Base-by-base conservation (phyloP, 163 green algal genomes). In the Prototheca wickerhamii region DNA sequence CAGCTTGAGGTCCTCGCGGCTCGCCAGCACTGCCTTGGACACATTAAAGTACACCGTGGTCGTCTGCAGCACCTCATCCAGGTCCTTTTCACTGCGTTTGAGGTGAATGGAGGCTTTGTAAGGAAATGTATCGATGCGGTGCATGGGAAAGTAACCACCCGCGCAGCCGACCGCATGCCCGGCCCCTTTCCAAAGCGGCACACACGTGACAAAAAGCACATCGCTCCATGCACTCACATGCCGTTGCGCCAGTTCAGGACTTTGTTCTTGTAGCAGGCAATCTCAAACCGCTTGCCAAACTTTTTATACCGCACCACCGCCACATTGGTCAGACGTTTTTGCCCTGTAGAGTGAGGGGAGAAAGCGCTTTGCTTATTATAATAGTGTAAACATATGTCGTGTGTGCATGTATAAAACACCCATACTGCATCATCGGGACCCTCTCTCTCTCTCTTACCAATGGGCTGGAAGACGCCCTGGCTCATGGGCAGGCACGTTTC, bases 181-280 rank as follows among this genome's bases (percentile, higher is more conserved):
- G n/a, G n/a, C n/a, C n/a, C n/a, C n/a, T n/a, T n/a, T n/a, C n/a
- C n/a, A n/a, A n/a, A n/a, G n/a, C n/a, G n/a, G n/a, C n/a, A n/a
- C n/a, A 28, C 49, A 7, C 12, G 6, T 56, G 6, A 12, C 52
- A 23, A 23, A 20, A 34, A 23, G 5, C 52, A 20, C 52, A 59
- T 59, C 55, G 10, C 20, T 3, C n/a, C n/a, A n/a, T n/a, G n/a
- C n/a, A 72, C 87, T 87, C 64, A 95, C 88, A 94, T 82, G 55
- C 87, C 88, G 35, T 78, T 84, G 25, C 89, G 68, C 89, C 89
- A 96, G 69, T 95, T 91, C 12, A 85, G 52, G 5, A 95, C 84
- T 69, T 96, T 98, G 82, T 99, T 99, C 63, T 96, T 95, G 82
- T 98, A 99, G 76, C 91, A 98, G 0, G 93, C 93, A 15, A 98